Evolutionary conservation across 2,329 filamentous ascomycete genomes (phyloP), one percentile per base, ranked within the genome.

Genomic region (Penicillium expansum): DNA sequence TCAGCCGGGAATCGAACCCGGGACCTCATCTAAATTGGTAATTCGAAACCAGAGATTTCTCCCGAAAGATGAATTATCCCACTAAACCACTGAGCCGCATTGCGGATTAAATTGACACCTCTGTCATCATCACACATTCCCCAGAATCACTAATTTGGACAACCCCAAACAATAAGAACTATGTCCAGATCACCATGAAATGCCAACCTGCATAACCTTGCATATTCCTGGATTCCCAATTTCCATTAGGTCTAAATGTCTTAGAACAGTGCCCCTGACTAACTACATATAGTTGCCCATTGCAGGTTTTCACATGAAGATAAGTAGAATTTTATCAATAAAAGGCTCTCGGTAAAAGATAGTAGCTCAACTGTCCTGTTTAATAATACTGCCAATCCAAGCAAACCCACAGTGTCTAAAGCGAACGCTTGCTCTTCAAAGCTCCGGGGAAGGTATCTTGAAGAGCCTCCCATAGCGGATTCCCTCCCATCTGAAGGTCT

Each of bases 1-100:
- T 50, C 48, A 50, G 48, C 48, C 48, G 48, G 48, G 48, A 50
- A 50, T 50, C 48, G 48, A 50, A 50, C 48, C 48, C 48, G 48
- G 48, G 48, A 50, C 35, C 48, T 50, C 48, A 29, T 38, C 24
- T 29, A 50, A 30, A 20, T 41, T 49, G 48, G 48, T 42, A 42
- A 50, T 30, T 22, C n/a, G 24, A 42, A 50, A 50, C 35, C 48
- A 42, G 48, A 50, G 48, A 50, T 50, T 42, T 39, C 48, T 50
- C 48, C 48, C 48, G 48, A 50, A 50, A 29, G 33, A 42, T 29
- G 48, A 50, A 50, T 50, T 50, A 41, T 50, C 24, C 48, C 48
- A 41, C 48, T 50, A 50, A 50, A 50, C 48, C 48, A 50, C 48
- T 50, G 48, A 50, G 48, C 48, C 48, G 44, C 44, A 48, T 35